Percentiles rank a stretch among this genome's conserved stretches.
Evolutionary conservation across 768 basidiomycete genomes (phyloP).

Genomic region (Leccinum subtestaceum): DNA sequence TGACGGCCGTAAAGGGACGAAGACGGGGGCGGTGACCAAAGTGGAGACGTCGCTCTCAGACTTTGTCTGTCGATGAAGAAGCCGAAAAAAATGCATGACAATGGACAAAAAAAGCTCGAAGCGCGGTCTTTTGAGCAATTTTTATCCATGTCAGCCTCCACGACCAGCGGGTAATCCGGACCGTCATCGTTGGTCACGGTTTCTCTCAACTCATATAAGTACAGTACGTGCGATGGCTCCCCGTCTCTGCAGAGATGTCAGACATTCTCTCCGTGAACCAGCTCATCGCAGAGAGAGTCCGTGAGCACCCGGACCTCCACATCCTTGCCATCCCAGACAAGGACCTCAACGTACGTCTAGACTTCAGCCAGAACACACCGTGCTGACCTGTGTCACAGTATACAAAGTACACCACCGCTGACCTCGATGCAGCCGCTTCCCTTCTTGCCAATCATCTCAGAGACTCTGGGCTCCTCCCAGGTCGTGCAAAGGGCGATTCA

Average conservation of each 20-base stretch:
- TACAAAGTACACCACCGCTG: conserved; percentile 23
- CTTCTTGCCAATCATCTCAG: conserved; percentile 25
- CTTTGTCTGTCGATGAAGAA: conserved; percentile 47
- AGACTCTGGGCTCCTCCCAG: conserved; percentile 16
- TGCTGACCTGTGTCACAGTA: conserved; percentile 14
- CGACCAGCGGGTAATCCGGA: neutral
- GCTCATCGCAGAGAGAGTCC: conserved; percentile 21
- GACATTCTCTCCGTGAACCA: conserved; percentile 28
- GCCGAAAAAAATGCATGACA: conserved; percentile 46
- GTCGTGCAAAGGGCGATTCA: conserved; percentile 25
- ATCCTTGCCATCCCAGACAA: conserved; percentile 27
- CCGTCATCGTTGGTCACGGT: neutral
- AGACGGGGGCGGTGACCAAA: conserved; percentile 23
- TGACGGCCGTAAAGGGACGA: conserved; percentile 20
- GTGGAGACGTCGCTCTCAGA: conserved; percentile 41
- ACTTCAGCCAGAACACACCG: neutral
- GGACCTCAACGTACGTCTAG: conserved; percentile 15
- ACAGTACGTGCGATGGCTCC: neutral
- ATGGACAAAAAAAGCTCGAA: neutral
- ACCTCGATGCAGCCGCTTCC: conserved; percentile 27
- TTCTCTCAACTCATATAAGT: no score
- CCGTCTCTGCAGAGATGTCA: conserved; percentile 11
- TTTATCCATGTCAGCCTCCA: neutral
- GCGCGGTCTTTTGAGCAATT: neutral
- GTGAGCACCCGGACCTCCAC: conserved; percentile 20